Conservation (phyloP, 2,329 filamentous ascomycete genomes). For the Fusarium palustre region DNA sequence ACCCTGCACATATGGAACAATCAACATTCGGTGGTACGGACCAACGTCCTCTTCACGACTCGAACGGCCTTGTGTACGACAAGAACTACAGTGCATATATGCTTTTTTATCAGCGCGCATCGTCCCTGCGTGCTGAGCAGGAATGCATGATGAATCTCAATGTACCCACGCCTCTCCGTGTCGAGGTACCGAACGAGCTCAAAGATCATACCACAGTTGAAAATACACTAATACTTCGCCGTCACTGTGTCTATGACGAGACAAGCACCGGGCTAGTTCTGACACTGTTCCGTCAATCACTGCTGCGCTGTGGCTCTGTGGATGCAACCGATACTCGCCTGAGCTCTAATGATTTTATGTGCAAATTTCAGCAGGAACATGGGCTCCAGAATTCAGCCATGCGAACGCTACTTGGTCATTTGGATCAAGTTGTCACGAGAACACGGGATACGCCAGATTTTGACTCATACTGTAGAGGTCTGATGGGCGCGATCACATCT, state of each 20-base stretch:
- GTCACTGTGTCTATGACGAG: slow-evolving; percentile 83
- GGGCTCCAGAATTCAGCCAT: slow-evolving; percentile 63
- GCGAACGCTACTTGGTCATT: slow-evolving; percentile 69
- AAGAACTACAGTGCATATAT: slow-evolving; percentile 94
- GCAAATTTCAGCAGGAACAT: slow-evolving; percentile 28
- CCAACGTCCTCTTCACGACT: slow-evolving; percentile 61
- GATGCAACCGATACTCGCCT: slow-evolving; percentile 3
- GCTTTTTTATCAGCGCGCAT: slow-evolving; percentile 92
- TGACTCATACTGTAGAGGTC: slow-evolving; percentile 63
- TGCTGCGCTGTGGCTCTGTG: slow-evolving; percentile 55
- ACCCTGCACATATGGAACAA: slow-evolving; percentile 76
- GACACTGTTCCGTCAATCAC: slow-evolving; percentile 69
- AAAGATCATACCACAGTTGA: slow-evolving; percentile 74
- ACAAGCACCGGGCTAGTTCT: slow-evolving; percentile 75
- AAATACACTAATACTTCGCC: slow-evolving; percentile 78
- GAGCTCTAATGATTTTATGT: slow-evolving; percentile 16
- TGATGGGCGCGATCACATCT: slow-evolving; percentile 60
- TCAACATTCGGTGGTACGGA: slow-evolving; percentile 84
- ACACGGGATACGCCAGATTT: slow-evolving; percentile 76
- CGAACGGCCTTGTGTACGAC: slow-evolving; percentile 63
- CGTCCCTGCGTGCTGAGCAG: slow-evolving; percentile 69
- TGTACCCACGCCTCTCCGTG: slow-evolving; percentile 54
- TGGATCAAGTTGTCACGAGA: slow-evolving; percentile 81
- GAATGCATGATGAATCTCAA: slow-evolving; percentile 54
- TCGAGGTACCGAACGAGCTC: slow-evolving; percentile 59